phyloP scores from a whole-genome alignment of 2,329 filamentous ascomycete genomes.

The Pseudogymnoascus sp. region DNA sequence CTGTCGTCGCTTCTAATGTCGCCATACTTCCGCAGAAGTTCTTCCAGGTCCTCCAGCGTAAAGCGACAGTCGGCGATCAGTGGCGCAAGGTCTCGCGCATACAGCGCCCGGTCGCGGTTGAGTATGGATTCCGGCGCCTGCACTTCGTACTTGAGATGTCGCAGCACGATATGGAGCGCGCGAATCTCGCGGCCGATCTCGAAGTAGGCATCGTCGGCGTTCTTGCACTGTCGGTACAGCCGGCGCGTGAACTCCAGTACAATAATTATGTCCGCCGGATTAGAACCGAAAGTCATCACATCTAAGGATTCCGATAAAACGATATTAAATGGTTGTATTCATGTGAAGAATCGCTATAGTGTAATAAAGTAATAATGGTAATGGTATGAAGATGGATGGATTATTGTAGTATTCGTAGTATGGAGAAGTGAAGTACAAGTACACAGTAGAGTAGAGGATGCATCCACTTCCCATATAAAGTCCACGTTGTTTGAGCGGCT shows the following conservation, averaged over 20 bases:
- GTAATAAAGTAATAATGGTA: not conserved
- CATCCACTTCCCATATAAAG: constrained; percentile 8
- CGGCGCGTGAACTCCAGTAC: constrained; percentile 49
- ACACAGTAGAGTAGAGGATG: not conserved
- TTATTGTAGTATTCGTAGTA: not conserved
- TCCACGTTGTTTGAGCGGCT: constrained; percentile 6
- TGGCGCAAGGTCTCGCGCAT: constrained; percentile 42
- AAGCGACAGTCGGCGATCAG: constrained; percentile 50
- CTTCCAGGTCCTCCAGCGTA: constrained; percentile 47
- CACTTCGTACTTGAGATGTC: constrained; percentile 51
- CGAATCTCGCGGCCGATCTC: constrained; percentile 44
- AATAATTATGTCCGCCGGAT: constrained; percentile 41
- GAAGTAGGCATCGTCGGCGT: constrained; percentile 38
- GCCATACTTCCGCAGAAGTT: constrained; percentile 42
- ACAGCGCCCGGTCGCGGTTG: constrained; percentile 38
- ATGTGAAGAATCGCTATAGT: not conserved
- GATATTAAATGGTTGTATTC: constrained; percentile 5
- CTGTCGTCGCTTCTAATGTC: constrained; percentile 17
- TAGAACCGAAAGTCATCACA: constrained; percentile 27
- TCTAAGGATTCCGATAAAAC: not conserved
- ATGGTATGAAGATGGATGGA: not conserved
- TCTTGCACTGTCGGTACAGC: constrained; percentile 47
- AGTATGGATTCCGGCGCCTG: constrained; percentile 50
- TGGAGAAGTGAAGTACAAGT: not conserved
- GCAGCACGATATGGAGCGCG: constrained; percentile 47